Evolutionary conservation across 371 early-diverging fungal species (phyloP).

Genomic region (Thermomucor indicae-seudaticae): DNA sequence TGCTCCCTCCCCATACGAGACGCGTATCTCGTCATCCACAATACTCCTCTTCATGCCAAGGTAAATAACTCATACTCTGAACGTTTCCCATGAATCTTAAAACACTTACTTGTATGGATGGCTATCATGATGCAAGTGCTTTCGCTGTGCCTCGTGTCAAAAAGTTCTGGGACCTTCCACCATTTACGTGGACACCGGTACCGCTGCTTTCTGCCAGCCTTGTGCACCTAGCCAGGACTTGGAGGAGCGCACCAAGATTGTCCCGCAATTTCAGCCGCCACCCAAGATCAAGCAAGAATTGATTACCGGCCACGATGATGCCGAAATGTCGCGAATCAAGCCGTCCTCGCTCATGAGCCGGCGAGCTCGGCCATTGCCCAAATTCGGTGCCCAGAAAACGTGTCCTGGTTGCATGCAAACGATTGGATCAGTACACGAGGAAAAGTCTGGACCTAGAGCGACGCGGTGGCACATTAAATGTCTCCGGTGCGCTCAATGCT

Average conservation of each 20-base stretch:
- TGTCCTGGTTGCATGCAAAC: conserved; percentile 38
- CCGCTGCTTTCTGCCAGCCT: conserved; percentile 22
- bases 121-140: conserved; percentile 15
- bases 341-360: conserved; percentile 36
- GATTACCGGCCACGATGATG: neutral
- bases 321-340: conserved; percentile 4
- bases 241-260: conserved; percentile 24
- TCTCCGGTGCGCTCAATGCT: conserved; percentile 26
- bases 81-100: neutral
- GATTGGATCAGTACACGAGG: conserved; percentile 38
- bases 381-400: conserved; percentile 27
- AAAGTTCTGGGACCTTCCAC: conserved; percentile 26
- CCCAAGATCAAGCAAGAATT: conserved; percentile 1
- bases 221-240: conserved; percentile 12
- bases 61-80: conserved; percentile 11
- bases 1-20: conserved; percentile 20
- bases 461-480: conserved; percentile 42
- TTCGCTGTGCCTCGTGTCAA: conserved; percentile 32
- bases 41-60: conserved; percentile 18
- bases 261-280: conserved; percentile 25
- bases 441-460: conserved; percentile 41
- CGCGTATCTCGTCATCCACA: conserved; percentile 19
- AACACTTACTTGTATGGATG: neutral
- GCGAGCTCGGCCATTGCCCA: conserved; percentile 28
- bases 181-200: conserved; percentile 23